Evolutionary conservation across 2,329 filamentous ascomycete species (phyloP).

Genomic region (Myotisia sp.): DNA sequence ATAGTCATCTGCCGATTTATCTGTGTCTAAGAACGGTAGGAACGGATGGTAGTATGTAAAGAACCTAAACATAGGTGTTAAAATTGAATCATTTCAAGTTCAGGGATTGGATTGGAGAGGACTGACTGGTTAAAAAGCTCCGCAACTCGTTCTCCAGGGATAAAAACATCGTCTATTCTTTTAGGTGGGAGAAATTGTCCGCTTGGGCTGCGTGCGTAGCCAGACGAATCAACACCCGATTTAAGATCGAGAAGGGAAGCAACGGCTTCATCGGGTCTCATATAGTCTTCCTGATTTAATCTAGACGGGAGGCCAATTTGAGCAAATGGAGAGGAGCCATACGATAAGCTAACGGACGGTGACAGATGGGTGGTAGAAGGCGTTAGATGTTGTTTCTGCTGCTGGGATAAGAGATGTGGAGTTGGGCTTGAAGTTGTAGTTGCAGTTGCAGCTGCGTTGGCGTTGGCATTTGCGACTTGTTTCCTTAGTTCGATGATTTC

Average conservation of each 20-base stretch:
- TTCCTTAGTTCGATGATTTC: constrained; percentile 39
- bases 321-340: constrained; percentile 6
- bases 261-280: constrained; percentile 37
- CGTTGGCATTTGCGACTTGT: constrained; percentile 30
- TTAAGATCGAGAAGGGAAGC: constrained; percentile 37
- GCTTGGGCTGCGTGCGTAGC: constrained; percentile 35
- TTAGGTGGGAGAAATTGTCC: constrained; percentile 30
- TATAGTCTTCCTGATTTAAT: constrained; percentile 21
- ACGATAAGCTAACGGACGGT: constrained; percentile 18
- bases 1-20: constrained; percentile 42
- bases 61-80: constrained; percentile 36
- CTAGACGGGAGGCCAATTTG: constrained; percentile 17
- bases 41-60: constrained; percentile 52
- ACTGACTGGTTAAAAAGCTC: constrained; percentile 33
- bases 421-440: no score
- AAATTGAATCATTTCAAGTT: background rate
- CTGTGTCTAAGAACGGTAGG: constrained; percentile 46
- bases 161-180: constrained; percentile 38
- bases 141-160: constrained; percentile 29
- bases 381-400: constrained; percentile 3
- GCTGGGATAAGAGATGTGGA: constrained; percentile 7
- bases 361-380: constrained; percentile 22
- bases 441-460: constrained; percentile 14
- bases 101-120: background rate
- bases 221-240: constrained; percentile 32